A percentile compares a stretch with the other conserved stretches of the same genome.
These are phyloP conservation scores for Diaporthe velutina DNA, from an alignment of 2,329 filamentous ascomycete species.

Conservation along the genomic window DNA sequence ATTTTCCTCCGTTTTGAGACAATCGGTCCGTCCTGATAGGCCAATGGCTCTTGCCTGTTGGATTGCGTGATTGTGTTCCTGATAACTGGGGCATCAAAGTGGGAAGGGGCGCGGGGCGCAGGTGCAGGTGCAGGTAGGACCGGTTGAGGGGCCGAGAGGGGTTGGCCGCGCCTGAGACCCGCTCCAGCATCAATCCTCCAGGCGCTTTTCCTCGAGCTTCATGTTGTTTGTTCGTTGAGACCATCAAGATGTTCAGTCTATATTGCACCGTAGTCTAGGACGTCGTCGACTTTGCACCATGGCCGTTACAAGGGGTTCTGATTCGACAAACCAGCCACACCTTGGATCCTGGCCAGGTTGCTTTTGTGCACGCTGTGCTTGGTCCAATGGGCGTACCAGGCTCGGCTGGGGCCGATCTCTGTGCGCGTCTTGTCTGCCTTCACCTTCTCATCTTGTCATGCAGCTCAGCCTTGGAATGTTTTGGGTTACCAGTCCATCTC, in stretches of 20 bases:
- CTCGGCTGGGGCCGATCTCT: neutral
- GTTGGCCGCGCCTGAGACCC: neutral
- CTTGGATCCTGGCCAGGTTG: neutral
- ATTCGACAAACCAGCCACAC: conserved; percentile 1
- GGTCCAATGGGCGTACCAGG: neutral
- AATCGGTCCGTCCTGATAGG: conserved; percentile 25
- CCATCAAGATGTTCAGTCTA: neutral
- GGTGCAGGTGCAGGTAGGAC: neutral
- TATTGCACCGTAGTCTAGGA: neutral
- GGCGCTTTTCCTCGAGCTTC: neutral
- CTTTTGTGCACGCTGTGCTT: neutral
- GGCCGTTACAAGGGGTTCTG: neutral
- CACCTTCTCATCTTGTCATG: neutral
- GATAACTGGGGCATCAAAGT: neutral
- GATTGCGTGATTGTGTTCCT: conserved; percentile 36
- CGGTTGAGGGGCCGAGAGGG: neutral
- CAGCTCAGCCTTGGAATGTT: conserved; percentile 6
- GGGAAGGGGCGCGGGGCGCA: conserved; percentile 1
- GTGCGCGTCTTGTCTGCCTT: neutral
- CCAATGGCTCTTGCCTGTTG: conserved; percentile 22
- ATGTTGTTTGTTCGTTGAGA: neutral
- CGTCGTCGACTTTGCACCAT: conserved; percentile 10
- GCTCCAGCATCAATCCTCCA: neutral
- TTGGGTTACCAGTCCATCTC: neutral
- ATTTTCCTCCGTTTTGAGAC: neutral